Base-by-base conservation (phyloP, 768 basidiomycete genomes). In the Tremella mesenterica region DNA sequence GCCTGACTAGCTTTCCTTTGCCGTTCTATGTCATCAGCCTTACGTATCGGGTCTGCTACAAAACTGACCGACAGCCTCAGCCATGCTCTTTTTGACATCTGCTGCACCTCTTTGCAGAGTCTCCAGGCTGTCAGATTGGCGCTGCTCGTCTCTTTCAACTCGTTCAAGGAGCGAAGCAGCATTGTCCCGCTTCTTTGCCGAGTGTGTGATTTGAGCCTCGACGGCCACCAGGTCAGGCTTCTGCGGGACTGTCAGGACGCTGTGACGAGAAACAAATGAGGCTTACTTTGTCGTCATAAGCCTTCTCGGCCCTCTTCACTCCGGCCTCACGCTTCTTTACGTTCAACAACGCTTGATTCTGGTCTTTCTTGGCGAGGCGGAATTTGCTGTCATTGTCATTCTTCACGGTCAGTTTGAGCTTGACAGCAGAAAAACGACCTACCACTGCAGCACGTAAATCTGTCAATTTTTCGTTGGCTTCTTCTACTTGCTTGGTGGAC, bases 221-320 rank as follows among this genome's bases (percentile, higher is more conserved):
- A 85, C 77, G 0, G 84, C 79, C 25, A 89, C 82, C 1, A 97
- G 78, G 44, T 86, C 85, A 2, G 95, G 92, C 74, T 81, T 81
- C 90, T 93, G 30, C 57, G 27, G 10, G 14, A 14, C 46, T 13
- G 39, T 29, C 36, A 48, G 18, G 14, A 4, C 20, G 39, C 8
- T 49, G 25, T 21, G 18, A 6, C 27, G 33, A 12, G 28, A 31
- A n/a, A 44, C 12, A 7, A 36, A 23, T 20, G 16, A 9, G 52
- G 63, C 78, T 33, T 31, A 85, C 91, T 77, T 87, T 88, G 14
- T 79, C 81, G 54, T 96, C 93, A 8, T 92, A 73, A 0, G 82
- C 77, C 72, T 92, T 96, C 73, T 96, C 92, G 0, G 85, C 85
- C 71, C 85, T 87, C 76, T 95, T 95, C 53, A 93, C 83, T 41